Percentiles rank a stretch among this genome's conserved stretches.
Conservation (phyloP, 108 stramenopile genomes). For the Seminavis robusta region DNA sequence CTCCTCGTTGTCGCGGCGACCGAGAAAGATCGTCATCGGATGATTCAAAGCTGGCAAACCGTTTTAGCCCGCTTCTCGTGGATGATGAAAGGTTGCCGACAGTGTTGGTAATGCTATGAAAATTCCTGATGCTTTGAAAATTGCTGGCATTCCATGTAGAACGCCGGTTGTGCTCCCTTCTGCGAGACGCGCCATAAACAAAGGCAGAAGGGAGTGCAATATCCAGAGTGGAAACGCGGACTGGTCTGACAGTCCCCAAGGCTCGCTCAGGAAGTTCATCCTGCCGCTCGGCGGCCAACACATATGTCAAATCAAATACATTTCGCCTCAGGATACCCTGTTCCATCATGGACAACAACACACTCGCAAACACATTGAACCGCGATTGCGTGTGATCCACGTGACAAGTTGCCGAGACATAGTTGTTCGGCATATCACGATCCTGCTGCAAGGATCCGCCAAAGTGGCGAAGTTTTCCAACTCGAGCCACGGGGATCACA, state of each 20-base stretch:
- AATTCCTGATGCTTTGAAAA: too few relatives aligned
- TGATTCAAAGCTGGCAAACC: too few relatives aligned
- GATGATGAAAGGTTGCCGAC: too few relatives aligned
- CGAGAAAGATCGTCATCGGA: too few relatives aligned
- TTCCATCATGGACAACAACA: constrained; percentile 12
- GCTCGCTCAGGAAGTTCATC: constrained; percentile 52
- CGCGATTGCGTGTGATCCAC: not conserved
- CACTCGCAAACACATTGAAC: not conserved
- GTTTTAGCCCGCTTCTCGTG: too few relatives aligned
- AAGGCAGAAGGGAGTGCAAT: too few relatives aligned
- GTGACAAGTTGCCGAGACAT: constrained; percentile 32
- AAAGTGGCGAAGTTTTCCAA: constrained; percentile 40
- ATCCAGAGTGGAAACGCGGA: constrained; percentile 19
- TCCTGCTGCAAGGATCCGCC: constrained; percentile 36
- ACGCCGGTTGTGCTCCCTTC: too few relatives aligned
- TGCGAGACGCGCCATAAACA: too few relatives aligned
- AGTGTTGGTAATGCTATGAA: too few relatives aligned
- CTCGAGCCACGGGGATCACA: constrained; percentile 24
- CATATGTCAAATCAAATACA: constrained; percentile 38
- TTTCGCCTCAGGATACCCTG: constrained; percentile 6
- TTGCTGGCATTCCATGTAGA: too few relatives aligned
- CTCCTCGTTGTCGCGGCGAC: too few relatives aligned
- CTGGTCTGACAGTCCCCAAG: constrained; percentile 39
- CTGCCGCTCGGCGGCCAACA: constrained; percentile 31
- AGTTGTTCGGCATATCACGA: constrained; percentile 43